phyloP scores from a whole-genome alignment of 73 alveolate genomes.

The Symbiodinium natans region DNA sequence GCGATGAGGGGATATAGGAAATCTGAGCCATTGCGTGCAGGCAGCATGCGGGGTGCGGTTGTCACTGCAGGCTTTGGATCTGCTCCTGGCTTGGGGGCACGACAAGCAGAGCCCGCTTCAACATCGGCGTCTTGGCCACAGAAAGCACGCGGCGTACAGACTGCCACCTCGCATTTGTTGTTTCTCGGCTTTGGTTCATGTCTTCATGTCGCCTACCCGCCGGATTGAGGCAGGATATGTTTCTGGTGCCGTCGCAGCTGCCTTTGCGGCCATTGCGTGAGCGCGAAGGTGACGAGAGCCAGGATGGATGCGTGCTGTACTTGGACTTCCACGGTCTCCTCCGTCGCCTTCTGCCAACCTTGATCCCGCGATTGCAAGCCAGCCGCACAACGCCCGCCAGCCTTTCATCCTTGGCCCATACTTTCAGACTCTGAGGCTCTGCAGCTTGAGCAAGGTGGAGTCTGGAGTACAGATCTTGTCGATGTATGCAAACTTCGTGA shows the following conservation, averaged over 20 bases:
- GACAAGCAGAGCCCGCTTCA: slow-evolving; percentile 83
- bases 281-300: slow-evolving; percentile 50
- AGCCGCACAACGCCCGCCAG: background rate
- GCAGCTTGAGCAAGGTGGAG: slow-evolving; percentile 83
- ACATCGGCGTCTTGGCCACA: background rate
- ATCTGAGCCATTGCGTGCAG: background rate
- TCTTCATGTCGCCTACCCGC: too few relatives aligned
- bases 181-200: too few relatives aligned
- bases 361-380: slow-evolving; percentile 52
- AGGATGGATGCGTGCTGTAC: slow-evolving; percentile 73
- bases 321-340: slow-evolving; percentile 83
- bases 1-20: background rate
- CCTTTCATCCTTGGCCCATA: background rate
- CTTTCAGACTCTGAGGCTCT: background rate
- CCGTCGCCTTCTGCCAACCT: slow-evolving; percentile 68
- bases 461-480: slow-evolving; percentile 89
- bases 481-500: slow-evolving; percentile 68
- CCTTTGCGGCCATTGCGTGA: slow-evolving; percentile 75
- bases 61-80: slow-evolving; percentile 28
- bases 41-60: background rate
- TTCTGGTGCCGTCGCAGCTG: slow-evolving; percentile 78
- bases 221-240: slow-evolving; percentile 54
- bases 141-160: background rate
- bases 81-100: slow-evolving; percentile 82
- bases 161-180: too few relatives aligned